Percentiles rank a stretch among this genome's conserved stretches.
Conservation (phyloP, 495 filamentous ascomycete species). For the Tuber aestivum region DNA sequence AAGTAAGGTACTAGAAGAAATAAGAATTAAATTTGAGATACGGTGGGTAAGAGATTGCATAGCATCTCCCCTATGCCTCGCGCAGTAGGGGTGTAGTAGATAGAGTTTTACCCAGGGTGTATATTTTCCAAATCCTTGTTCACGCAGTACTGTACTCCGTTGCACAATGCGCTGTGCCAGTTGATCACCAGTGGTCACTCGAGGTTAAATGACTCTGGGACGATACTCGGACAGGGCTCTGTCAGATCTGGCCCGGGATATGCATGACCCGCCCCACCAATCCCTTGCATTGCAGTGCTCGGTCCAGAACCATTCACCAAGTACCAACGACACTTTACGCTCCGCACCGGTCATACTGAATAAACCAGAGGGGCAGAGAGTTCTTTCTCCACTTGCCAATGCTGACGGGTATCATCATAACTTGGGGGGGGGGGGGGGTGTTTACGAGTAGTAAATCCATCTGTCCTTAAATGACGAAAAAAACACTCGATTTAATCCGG, state of each 20-base stretch:
- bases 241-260: background rate
- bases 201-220: background rate
- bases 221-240: background rate
- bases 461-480: no score
- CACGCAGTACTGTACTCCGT: background rate
- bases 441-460: no score
- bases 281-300: background rate
- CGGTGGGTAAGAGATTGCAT: background rate
- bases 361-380: background rate
- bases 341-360: background rate
- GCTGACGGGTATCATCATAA: background rate
- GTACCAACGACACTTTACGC: background rate
- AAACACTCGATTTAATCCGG: no score
- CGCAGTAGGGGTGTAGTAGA: background rate
- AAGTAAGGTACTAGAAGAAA: background rate
- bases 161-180: background rate
- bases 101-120: background rate
- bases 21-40: background rate
- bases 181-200: background rate
- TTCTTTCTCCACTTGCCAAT: background rate
- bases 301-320: background rate
- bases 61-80: background rate
- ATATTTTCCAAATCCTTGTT: background rate
- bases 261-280: background rate
- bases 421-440: no score